phyloP scores from a whole-genome alignment of 2,329 filamentous ascomycete species.

The Nothophoma quercina region DNA sequence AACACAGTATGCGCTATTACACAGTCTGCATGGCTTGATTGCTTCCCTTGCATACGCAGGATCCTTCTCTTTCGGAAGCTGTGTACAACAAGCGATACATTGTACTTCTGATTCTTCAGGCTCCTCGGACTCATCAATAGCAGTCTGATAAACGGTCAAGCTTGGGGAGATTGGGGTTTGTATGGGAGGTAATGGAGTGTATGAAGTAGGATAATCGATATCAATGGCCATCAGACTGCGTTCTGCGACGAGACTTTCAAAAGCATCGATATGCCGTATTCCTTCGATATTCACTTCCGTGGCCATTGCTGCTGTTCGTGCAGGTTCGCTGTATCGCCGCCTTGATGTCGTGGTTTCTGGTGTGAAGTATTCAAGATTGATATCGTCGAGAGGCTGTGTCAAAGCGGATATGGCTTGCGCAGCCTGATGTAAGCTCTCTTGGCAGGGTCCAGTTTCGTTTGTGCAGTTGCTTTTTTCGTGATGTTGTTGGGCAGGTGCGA shows the following conservation, averaged over 20 bases:
- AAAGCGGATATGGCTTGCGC: background rate
- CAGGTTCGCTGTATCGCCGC: conserved; percentile 28
- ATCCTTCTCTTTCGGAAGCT: conserved; percentile 19
- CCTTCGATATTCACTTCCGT: conserved; percentile 2
- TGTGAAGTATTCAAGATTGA: conserved; percentile 8
- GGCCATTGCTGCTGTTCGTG: background rate
- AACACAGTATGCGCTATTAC: conserved; percentile 43
- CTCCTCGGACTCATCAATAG: background rate
- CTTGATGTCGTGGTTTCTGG: background rate
- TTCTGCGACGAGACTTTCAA: conserved; percentile 15
- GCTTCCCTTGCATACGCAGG: conserved; percentile 11
- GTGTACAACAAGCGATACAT: conserved; percentile 36
- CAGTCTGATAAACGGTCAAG: background rate
- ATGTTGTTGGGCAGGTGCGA: conserved; percentile 18
- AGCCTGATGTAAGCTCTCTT: conserved; percentile 13
- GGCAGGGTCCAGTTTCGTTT: conserved; percentile 17
- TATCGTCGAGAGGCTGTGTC: conserved; percentile 18
- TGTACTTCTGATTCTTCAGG: conserved; percentile 7
- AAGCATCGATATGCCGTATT: background rate
- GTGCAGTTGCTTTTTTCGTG: conserved; percentile 16
- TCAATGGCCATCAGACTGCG: conserved; percentile 19
- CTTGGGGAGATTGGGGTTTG: background rate
- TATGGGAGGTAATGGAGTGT: background rate
- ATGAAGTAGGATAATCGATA: background rate
- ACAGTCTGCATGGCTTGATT: conserved; percentile 43